Conservation (phyloP, 2,329 filamentous ascomycete species). For the Dactylellina drechsleri region DNA sequence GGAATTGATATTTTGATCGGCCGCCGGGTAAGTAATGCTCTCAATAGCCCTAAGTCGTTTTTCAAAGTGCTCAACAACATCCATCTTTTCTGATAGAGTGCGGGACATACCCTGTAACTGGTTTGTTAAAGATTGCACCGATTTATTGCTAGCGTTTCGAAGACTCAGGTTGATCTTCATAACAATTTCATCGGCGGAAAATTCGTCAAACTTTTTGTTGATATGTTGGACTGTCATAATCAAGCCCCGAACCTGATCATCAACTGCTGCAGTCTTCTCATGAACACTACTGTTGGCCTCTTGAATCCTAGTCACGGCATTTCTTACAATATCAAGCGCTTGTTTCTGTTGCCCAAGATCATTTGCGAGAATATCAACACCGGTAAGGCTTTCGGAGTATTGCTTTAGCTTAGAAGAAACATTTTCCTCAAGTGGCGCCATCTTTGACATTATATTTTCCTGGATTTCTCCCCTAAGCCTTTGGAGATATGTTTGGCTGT, state of each 20-base stretch:
- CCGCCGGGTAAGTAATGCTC: not conserved
- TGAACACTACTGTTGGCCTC: not conserved
- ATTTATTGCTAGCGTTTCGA: constrained; percentile 23
- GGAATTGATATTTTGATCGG: too few species aligned
- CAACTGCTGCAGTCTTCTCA: not conserved
- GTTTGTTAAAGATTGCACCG: not conserved
- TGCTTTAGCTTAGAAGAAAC: not conserved
- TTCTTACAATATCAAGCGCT: not conserved
- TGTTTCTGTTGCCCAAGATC: constrained; percentile 5
- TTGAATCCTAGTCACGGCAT: not conserved
- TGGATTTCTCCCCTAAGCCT: not conserved
- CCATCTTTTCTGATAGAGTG: constrained; percentile 10
- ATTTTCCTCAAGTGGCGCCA: constrained; percentile 4
- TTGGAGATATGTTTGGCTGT: not conserved
- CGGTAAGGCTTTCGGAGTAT: not conserved
- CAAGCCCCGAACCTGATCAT: constrained; percentile 18
- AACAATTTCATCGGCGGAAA: constrained; percentile 29
- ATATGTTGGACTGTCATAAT: constrained; percentile 27
- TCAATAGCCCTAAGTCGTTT: constrained; percentile 17
- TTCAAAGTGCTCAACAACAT: constrained; percentile 1
- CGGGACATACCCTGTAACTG: constrained; percentile 20
- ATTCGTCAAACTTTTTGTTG: constrained; percentile 35
- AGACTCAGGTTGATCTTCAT: constrained; percentile 32
- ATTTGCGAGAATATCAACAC: not conserved
- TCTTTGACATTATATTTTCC: constrained; percentile 1